These are phyloP conservation scores for Balansia obtecta DNA, from an alignment of 2,329 filamentous ascomycete species.

Conservation along the genomic window DNA sequence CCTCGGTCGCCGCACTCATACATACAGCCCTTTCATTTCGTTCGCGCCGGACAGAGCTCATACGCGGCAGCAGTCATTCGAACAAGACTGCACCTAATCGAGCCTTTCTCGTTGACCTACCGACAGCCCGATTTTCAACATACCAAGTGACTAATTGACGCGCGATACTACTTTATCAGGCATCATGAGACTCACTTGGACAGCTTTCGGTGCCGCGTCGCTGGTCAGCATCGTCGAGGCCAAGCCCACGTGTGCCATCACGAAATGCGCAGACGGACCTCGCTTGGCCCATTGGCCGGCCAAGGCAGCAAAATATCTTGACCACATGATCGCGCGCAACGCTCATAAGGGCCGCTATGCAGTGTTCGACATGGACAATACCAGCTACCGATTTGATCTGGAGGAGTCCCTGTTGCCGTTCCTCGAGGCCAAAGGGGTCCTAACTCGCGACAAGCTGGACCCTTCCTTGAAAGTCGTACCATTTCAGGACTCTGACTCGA, in stretches of 20 bases:
- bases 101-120: too few relatives aligned
- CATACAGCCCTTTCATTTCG: too few relatives aligned
- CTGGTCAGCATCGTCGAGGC: not conserved
- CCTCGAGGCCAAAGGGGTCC: slow-evolving; percentile 27
- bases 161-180: not conserved
- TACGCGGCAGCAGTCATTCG: too few relatives aligned
- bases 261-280: not conserved
- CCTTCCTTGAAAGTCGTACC: slow-evolving; percentile 27
- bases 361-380: slow-evolving; percentile 34
- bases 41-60: too few relatives aligned
- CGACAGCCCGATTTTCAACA: too few relatives aligned
- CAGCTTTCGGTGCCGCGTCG: not conserved
- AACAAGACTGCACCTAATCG: too few relatives aligned
- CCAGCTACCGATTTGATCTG: slow-evolving; percentile 27
- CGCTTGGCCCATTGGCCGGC: slow-evolving; percentile 21
- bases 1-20: too few relatives aligned
- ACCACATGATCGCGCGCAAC: slow-evolving; percentile 25
- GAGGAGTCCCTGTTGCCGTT: slow-evolving; percentile 31
- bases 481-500: slow-evolving; percentile 25
- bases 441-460: slow-evolving; percentile 28
- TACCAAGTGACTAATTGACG: too few relatives aligned
- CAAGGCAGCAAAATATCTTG: slow-evolving; percentile 21
- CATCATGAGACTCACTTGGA: not conserved
- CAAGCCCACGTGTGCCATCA: not conserved
- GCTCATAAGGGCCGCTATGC: slow-evolving; percentile 25